Evolutionary conservation across 805 yeast genomes (phyloP).

Genomic region (Helenozyma baotianmanensis): DNA sequence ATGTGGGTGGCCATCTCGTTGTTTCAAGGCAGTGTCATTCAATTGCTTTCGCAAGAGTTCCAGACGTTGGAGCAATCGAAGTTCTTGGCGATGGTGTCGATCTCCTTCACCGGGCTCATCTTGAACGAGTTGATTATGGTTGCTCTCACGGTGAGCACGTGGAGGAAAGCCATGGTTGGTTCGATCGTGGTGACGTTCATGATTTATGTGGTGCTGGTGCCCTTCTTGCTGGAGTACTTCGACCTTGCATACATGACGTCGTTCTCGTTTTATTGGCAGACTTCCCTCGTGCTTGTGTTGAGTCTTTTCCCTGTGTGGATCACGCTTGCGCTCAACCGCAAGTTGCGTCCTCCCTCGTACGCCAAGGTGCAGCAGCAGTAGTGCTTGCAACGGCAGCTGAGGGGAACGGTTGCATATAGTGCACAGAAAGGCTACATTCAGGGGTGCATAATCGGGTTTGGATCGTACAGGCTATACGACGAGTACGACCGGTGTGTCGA

Average conservation of each 20-base stretch:
- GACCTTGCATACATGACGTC: constrained; percentile 60
- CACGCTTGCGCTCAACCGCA: constrained; percentile 68
- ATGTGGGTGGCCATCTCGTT: constrained; percentile 86
- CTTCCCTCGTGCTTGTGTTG: constrained; percentile 55
- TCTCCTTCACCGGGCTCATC: constrained; percentile 75
- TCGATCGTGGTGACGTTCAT: constrained; percentile 68
- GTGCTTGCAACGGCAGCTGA: too few relatives aligned
- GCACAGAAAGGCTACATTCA: too few relatives aligned
- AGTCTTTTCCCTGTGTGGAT: constrained; percentile 90
- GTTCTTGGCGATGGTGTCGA: constrained; percentile 76
- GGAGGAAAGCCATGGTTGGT: constrained; percentile 75
- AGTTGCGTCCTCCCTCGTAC: constrained; percentile 87
- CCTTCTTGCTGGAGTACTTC: constrained; percentile 84
- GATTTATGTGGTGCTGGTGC: constrained; percentile 69
- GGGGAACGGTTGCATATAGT: too few relatives aligned
- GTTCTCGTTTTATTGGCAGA: constrained; percentile 64
- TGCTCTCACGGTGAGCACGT: constrained; percentile 84
- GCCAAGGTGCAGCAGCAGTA: constrained; percentile 89
- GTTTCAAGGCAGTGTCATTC: constrained; percentile 88
- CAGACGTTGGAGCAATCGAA: constrained; percentile 52
- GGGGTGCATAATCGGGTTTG: neutral
- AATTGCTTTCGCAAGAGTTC: constrained; percentile 73
- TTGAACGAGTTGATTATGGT: constrained; percentile 91
- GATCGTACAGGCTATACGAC: neutral
- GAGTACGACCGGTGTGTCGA: too few relatives aligned